Evolutionary conservation across 805 yeast genomes (phyloP).

Genomic region (Candida pseudoglaebosa): DNA sequence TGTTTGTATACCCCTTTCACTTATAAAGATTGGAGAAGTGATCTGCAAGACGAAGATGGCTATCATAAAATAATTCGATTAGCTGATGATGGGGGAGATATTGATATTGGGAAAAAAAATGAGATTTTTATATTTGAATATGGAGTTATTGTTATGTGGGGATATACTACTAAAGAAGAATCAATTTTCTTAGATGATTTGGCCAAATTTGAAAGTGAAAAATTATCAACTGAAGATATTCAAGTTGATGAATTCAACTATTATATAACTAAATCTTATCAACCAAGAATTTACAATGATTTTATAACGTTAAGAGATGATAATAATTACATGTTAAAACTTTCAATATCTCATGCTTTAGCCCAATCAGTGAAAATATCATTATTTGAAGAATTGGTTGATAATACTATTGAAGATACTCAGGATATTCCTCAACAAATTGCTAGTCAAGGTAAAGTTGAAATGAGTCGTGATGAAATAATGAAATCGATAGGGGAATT

Average conservation of each 20-base stretch:
- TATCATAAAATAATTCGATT: conserved; percentile 51
- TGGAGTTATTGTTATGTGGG: conserved; percentile 98
- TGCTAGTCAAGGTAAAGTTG: conserved; percentile 91
- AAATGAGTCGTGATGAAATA: conserved; percentile 89
- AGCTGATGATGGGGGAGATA: conserved; percentile 94
- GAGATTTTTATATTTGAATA: conserved; percentile 91
- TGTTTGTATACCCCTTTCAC: conserved; percentile 90
- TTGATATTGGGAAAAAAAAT: conserved; percentile 74
- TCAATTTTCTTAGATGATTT: conserved; percentile 73
- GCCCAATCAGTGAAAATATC: conserved; percentile 96
- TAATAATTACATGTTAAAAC: conserved; percentile 82
- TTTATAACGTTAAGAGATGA: conserved; percentile 91
- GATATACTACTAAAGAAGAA: conserved; percentile 83
- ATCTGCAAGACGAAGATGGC: conserved; percentile 15
- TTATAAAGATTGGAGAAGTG: conserved; percentile 70
- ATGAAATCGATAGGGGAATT: conserved; percentile 97
- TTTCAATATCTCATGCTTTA: conserved; percentile 91
- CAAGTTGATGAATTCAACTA: conserved; percentile 94
- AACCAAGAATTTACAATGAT: conserved; percentile 93
- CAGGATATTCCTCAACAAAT: conserved; percentile 96
- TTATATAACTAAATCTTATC: conserved; percentile 89
- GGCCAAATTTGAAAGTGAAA: conserved; percentile 89
- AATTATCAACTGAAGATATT: conserved; percentile 84
- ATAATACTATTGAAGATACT: conserved; percentile 94
- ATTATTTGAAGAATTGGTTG: conserved; percentile 90